Evolutionary conservation across 345 rosid genomes (phyloP), one percentile per base, ranked within the genome.

Genomic region (Aurinia saxatilis): DNA sequence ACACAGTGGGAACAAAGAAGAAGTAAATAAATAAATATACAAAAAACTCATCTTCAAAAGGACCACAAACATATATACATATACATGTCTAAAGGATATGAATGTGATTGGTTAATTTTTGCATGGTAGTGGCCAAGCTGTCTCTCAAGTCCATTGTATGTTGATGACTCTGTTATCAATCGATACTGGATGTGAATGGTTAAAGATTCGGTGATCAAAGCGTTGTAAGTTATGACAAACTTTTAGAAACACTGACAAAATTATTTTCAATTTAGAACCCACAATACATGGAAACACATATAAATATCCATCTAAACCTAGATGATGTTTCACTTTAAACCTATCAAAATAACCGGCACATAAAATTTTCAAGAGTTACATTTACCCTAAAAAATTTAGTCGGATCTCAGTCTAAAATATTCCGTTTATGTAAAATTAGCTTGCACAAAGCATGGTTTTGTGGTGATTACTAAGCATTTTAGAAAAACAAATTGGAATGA

Each of bases 41-140:
- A 13, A 15, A 15, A 38, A 39, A 49, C 4, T 30, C 6, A 67
- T 23, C 38, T 42, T 13, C 12, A 27, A n/a, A 65, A 65, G 73
- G 73, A 68, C 73, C 62, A 68, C 73, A 68, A 7, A 68, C 67
- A 68, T 69, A 61, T 30, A 41, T 33, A 57, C 57, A 54, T 37
- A 46, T 47, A 61, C 33, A 70, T 61, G 56, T 61, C 63, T 41
- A 29, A 45, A 35, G 37, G 17, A 53, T 61, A 46, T 70, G 57
- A 54, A 62, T 70, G 3, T 62, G 63, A 53, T 61, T 69, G 57
- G 51, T 54, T 69, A 21, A 12, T 12, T 29, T 70, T 19, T 70
- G 44, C 17, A 62, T 54, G 17, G 37, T 47, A 47, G 62, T 70
- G 74, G 63, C 51, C 68, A 54, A 70, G 68, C 57, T 70, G 74